phyloP scores from a whole-genome alignment of 2,329 filamentous ascomycete genomes.

The Trichoderma sp. region DNA sequence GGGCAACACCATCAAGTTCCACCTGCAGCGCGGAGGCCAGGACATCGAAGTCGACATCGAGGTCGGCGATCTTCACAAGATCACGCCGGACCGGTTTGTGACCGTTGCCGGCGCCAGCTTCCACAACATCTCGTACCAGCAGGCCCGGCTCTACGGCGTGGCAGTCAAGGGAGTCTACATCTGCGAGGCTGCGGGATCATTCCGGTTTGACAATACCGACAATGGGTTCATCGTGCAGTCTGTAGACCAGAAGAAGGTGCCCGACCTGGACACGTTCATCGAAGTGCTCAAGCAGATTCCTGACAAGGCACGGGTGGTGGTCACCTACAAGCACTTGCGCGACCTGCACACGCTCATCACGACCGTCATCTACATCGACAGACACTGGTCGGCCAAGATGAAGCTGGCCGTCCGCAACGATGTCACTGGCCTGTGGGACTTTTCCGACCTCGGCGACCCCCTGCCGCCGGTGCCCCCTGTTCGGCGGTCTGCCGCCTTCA shows the following conservation, averaged over 20 bases:
- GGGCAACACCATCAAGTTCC: constrained; percentile 72
- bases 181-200: constrained; percentile 92
- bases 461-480: constrained; percentile 73
- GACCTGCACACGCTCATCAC: constrained; percentile 95
- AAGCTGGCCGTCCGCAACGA: constrained; percentile 90
- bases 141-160: constrained; percentile 93
- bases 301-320: constrained; percentile 79
- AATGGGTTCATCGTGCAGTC: constrained; percentile 93
- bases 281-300: constrained; percentile 88
- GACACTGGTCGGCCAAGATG: constrained; percentile 97
- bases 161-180: constrained; percentile 90
- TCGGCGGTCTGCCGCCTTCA: constrained; percentile 82
- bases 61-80: constrained; percentile 88
- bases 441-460: constrained; percentile 79
- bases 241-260: constrained; percentile 88
- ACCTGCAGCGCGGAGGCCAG: constrained; percentile 85
- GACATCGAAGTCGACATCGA: constrained; percentile 82
- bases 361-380: constrained; percentile 86
- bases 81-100: constrained; percentile 94
- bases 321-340: constrained; percentile 92
- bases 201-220: constrained; percentile 87
- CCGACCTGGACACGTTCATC: constrained; percentile 84
- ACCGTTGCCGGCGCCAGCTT: constrained; percentile 93
- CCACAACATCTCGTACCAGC: constrained; percentile 95
- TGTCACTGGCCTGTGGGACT: constrained; percentile 89